Evolutionary conservation across 2,329 filamentous ascomycete species (phyloP).

Genomic region (Furcasterigmium sp.): DNA sequence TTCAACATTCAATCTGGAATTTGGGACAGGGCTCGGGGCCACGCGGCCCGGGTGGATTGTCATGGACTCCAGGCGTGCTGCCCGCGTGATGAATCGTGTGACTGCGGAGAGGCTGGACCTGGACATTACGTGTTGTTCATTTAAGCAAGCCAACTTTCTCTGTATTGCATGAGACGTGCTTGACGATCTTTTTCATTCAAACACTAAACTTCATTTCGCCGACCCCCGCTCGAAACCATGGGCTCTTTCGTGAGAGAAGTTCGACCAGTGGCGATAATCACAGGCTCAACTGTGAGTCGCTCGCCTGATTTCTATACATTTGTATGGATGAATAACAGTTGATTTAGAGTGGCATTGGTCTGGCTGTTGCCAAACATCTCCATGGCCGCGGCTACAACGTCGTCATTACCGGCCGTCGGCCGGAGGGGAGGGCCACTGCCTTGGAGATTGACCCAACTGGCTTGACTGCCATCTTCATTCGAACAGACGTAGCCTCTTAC

Average conservation of each 20-base stretch:
- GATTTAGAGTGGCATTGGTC: conserved; percentile 45
- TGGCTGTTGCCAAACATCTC: conserved; percentile 28
- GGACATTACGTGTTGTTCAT: too few species aligned
- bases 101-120: too few species aligned
- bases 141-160: too few species aligned
- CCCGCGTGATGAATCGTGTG: too few species aligned
- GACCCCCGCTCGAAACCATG: not conserved
- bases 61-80: too few species aligned
- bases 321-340: too few species aligned
- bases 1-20: too few species aligned
- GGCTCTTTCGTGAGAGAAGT: not conserved
- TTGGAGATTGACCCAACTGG: conserved; percentile 26
- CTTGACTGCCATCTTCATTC: conserved; percentile 32
- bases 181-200: too few species aligned
- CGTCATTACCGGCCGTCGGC: conserved; percentile 22
- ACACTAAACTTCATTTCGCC: not conserved
- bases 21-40: too few species aligned
- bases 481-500: conserved; percentile 35
- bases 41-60: too few species aligned
- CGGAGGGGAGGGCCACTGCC: conserved; percentile 22
- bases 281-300: conserved; percentile 31
- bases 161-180: too few species aligned
- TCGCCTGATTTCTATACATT: not conserved
- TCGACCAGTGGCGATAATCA: conserved; percentile 29
- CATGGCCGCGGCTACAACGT: conserved; percentile 21